These are phyloP conservation scores for Quercus phellos DNA, from an alignment of 331 rosid genomes.

Conservation along the genomic window DNA sequence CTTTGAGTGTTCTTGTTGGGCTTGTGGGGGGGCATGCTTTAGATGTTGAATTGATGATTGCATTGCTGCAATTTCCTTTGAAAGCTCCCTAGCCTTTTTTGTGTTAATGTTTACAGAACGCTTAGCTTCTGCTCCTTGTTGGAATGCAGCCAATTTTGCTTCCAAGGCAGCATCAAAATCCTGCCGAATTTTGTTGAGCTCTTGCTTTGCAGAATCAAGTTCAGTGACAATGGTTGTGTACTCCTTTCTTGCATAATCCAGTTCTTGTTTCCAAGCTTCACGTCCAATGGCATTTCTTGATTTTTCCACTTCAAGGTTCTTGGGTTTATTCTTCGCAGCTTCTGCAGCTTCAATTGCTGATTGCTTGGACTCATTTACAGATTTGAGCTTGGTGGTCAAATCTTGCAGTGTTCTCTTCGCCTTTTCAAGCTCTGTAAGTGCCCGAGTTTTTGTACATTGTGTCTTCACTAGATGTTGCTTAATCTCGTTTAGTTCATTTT, in stretches of 20 bases:
- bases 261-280: conserved; percentile 57
- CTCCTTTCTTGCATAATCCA: conserved; percentile 53
- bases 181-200: conserved; percentile 67
- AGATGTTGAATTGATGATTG: conserved; percentile 47
- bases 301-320: conserved; percentile 37
- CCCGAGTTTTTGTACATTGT: conserved; percentile 38
- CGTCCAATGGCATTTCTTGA: conserved; percentile 36
- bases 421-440: conserved; percentile 58
- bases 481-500: conserved; percentile 48
- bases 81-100: conserved; percentile 47
- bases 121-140: conserved; percentile 68
- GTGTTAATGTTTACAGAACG: conserved; percentile 48
- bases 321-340: conserved; percentile 34
- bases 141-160: conserved; percentile 62
- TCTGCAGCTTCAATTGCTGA: conserved; percentile 54
- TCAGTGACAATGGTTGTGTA: conserved; percentile 38
- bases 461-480: conserved; percentile 43
- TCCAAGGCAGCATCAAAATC: conserved; percentile 79
- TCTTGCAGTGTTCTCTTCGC: conserved; percentile 49
- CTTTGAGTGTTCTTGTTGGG: conserved; percentile 43
- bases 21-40: conserved; percentile 37
- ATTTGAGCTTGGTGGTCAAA: conserved; percentile 40
- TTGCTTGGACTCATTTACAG: conserved; percentile 49
- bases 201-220: conserved; percentile 75
- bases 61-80: conserved; percentile 48